phyloP scores from a whole-genome alignment of 2,329 filamentous ascomycete genomes.

The Sarocladium strictum region DNA sequence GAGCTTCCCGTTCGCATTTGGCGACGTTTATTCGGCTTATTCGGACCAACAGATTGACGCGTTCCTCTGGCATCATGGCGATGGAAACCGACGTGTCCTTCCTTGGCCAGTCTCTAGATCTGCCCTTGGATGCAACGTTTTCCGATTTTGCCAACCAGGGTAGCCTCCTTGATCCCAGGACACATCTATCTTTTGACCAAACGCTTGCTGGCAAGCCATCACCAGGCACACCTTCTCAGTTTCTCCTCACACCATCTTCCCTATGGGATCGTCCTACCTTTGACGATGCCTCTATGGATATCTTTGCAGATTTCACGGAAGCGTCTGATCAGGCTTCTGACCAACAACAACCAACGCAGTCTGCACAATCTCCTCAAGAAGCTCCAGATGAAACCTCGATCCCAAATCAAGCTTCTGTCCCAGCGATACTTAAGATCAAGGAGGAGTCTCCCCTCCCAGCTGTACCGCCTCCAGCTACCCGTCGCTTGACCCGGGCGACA shows the following conservation, averaged over 20 bases:
- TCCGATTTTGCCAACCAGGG: background rate
- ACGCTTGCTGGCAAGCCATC: constrained; percentile 5
- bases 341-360: background rate
- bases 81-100: constrained; percentile 5
- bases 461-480: background rate
- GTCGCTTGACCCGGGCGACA: constrained; percentile 3
- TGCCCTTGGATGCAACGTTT: background rate
- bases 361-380: background rate
- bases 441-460: background rate
- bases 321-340: background rate
- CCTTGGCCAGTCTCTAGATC: background rate
- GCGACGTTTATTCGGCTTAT: background rate
- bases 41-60: background rate
- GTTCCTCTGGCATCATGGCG: background rate
- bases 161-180: constrained; percentile 3
- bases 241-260: background rate
- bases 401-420: background rate
- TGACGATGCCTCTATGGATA: background rate
- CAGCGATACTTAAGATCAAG: background rate
- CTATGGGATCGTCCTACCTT: background rate
- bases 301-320: constrained; percentile 2
- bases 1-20: background rate
- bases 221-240: constrained; percentile 5
- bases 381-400: background rate
- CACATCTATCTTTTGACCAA: background rate